Evolutionary conservation across 2,329 filamentous ascomycete species (phyloP), one percentile per base, ranked within the genome.

Genomic region (Exophiala oligosperma): DNA sequence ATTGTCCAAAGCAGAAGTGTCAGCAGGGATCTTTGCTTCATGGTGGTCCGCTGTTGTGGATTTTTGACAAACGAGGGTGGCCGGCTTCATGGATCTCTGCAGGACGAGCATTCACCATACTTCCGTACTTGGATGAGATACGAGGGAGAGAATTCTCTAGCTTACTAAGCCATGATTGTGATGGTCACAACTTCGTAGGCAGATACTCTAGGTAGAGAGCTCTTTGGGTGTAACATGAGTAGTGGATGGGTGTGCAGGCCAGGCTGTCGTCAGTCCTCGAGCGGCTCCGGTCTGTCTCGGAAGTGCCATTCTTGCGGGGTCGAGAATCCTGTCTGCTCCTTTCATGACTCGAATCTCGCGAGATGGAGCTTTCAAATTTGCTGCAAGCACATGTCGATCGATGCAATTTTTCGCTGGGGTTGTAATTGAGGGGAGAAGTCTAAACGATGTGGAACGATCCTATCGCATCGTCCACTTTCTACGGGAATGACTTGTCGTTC

Each of bases 231-330:
- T 17, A 17, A 17, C 17, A 17, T 17, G 17, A 35, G 32, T 6
- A 6, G 32, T 35, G 11, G 32, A 35, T 35, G 32, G 17, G 32
- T 35, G 32, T 35, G 32, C 2, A 35, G 32, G 14, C 40, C 41
- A 14, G 17, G 40, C 35, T 21, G n/a, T 11, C 26, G 29, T 17
- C 28, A n/a, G 32, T 40, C 41, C 40, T 54, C 9, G 37, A 41
- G 35, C 48, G 43, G 49, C 12, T 50, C 47, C 54, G 43, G 50
- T 11, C 37, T 52, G 32, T 63, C 61, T 63, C 61, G 61, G 58
- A 61, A 63, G 49, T 46, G 56, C 29, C 28, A 46, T 48, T 32
- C 61, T 57, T 63, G 61, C 61, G 61, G 61, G 61, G 61, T 61
- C 56, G 55, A 41, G 21, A 43, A 43, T 43, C 40, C 14, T 43